Base-by-base conservation (phyloP, 2,329 filamentous ascomycete genomes). In the Penicillium sp. region DNA sequence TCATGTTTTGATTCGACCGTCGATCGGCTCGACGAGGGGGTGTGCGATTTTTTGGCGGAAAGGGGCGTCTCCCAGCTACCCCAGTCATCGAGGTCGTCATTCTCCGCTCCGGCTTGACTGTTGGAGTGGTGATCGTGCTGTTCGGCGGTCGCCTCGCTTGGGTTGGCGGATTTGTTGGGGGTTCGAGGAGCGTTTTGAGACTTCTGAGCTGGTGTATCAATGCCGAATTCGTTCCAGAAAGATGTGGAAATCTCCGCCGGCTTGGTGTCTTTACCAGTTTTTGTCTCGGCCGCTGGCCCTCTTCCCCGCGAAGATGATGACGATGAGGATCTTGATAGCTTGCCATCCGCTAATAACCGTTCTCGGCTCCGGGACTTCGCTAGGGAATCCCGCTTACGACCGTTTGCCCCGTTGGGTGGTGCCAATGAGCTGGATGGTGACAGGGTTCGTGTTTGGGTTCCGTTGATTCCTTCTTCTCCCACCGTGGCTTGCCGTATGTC, bases 401-500 rank as follows among this genome's bases (percentile, higher is more conserved):
- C 36, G 38, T 53, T 53, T 11, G 55, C 29, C 21, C 56, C 36
- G 38, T 53, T 53, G 9, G 56, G 36, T 21, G 58, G 58, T 43
- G 55, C 55, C 47, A 64, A 42, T 36, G 61, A 62, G 14, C 54
- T 59, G 59, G 65, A 36, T n/a, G 64, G 58, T 44, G 71, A 63
- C 56, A 68, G 60, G 52, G 67, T 64, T 54, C 75, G 61, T 56
- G 73, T 68, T 56, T 74, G 72, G 32, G 75, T 76, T 40, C 85
- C 87, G 56, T 80, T 85, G 58, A 91, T 84, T 14, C 87, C 90
- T 76, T 99, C 94, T 50, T 99, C 94, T 22, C 94, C 94, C 6
- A 99, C 92, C 0, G 94, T 96, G 13, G 93, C 95, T 74, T 97
- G 94, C 61, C 92, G 84, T 45, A 99, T 85, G 69, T 99, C 94